Conservation (phyloP, 345 rosid species). For the Gossypium herbaceum region DNA sequence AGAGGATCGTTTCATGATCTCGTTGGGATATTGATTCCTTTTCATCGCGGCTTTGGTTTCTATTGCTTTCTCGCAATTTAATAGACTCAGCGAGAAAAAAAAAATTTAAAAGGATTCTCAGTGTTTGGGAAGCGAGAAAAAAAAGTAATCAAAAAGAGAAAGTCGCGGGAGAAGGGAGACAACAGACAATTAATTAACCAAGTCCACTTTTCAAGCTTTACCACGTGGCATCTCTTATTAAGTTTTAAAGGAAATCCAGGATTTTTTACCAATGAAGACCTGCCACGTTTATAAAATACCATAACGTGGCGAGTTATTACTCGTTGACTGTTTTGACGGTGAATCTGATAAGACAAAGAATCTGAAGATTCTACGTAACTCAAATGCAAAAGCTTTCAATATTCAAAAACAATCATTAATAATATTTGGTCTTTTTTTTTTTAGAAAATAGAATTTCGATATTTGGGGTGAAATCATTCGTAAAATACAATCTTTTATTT, state of each 20-base stretch:
- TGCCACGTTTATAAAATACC: background rate
- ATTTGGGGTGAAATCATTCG: background rate
- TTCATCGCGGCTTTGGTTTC: constrained; percentile 14
- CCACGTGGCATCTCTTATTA: background rate
- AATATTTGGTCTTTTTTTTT: too few species aligned
- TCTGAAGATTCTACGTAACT: background rate
- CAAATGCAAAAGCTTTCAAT: background rate
- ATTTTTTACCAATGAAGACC: background rate
- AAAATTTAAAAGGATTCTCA: background rate
- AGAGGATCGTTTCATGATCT: constrained; percentile 50
- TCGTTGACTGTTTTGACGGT: background rate
- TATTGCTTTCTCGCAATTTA: constrained; percentile 16
- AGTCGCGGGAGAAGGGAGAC: background rate
- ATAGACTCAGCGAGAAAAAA: background rate
- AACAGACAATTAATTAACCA: too few species aligned
- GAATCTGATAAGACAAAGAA: background rate
- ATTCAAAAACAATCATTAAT: too few species aligned
- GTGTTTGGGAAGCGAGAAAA: constrained; percentile 10
- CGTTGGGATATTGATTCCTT: constrained; percentile 3
- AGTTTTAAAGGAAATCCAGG: background rate
- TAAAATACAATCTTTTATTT: background rate
- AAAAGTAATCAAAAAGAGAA: background rate
- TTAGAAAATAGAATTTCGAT: background rate
- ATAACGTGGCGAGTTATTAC: background rate
- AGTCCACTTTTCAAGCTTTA: too few species aligned